Evolutionary conservation across 495 filamentous ascomycete species (phyloP).

Genomic region (Tricharina praecox): DNA sequence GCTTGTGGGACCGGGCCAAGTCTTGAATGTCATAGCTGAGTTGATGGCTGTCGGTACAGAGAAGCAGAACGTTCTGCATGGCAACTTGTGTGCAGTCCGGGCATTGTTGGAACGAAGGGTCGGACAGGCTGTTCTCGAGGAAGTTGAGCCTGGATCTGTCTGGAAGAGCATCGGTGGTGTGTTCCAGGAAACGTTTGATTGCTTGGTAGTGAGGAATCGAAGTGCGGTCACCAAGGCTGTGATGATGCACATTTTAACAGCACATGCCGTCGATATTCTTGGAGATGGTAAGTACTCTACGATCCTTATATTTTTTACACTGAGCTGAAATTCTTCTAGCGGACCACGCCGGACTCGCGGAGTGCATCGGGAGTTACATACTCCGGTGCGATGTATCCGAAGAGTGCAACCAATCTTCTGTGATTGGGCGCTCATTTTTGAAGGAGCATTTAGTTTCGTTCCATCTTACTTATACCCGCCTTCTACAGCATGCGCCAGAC

Average conservation of each 20-base stretch:
- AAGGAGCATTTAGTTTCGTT: slow-evolving; percentile 13
- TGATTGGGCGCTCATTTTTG: slow-evolving; percentile 16
- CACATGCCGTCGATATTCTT: too few relatives aligned
- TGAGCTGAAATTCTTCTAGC: too few relatives aligned
- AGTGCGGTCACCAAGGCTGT: slow-evolving; percentile 26
- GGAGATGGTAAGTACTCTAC: background rate
- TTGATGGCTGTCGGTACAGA: slow-evolving; percentile 33
- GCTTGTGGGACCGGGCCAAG: slow-evolving; percentile 39
- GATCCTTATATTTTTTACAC: too few relatives aligned
- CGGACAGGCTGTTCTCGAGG: slow-evolving; percentile 21
- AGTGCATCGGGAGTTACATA: too few relatives aligned
- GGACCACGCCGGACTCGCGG: too few relatives aligned
- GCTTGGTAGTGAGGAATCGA: slow-evolving; percentile 10
- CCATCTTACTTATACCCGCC: slow-evolving; percentile 6
- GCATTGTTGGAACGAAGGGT: slow-evolving; percentile 35
- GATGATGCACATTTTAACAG: slow-evolving; percentile 20
- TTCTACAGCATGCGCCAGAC: too few relatives aligned
- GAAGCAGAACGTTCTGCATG: slow-evolving; percentile 50
- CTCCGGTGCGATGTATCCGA: background rate
- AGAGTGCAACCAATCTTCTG: slow-evolving; percentile 6
- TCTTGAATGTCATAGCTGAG: slow-evolving; percentile 32
- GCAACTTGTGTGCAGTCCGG: slow-evolving; percentile 41
- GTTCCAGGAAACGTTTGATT: slow-evolving; percentile 5
- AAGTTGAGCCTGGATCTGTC: background rate
- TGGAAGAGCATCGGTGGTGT: background rate